These are phyloP conservation scores for Lasiodiplodia sp. DNA, from an alignment of 2,329 filamentous ascomycete genomes.

Conservation along the genomic window DNA sequence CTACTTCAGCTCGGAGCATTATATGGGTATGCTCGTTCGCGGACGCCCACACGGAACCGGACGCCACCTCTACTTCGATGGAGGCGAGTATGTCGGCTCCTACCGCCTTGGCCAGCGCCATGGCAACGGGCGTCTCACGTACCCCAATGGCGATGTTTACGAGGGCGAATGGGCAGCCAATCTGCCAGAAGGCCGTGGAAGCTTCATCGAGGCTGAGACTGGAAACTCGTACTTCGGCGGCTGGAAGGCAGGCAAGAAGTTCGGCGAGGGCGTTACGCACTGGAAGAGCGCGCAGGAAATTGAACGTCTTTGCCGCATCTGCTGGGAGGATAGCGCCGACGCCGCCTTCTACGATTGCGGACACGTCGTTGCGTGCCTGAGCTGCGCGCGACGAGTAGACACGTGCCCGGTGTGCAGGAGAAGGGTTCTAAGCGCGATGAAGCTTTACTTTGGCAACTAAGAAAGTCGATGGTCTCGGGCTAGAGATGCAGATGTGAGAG, in stretches of 20 bases:
- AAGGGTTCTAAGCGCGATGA: constrained; percentile 63
- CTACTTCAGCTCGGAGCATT: constrained; percentile 64
- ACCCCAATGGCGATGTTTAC: constrained; percentile 71
- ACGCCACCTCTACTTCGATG: constrained; percentile 59
- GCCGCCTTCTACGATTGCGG: constrained; percentile 70
- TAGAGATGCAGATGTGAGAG: neutral
- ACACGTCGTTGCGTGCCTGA: constrained; percentile 67
- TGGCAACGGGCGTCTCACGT: constrained; percentile 65
- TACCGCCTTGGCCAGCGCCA: constrained; percentile 62
- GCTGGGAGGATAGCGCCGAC: constrained; percentile 66
- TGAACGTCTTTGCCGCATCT: constrained; percentile 66
- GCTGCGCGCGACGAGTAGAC: constrained; percentile 66
- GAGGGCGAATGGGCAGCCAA: constrained; percentile 68
- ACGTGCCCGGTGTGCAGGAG: constrained; percentile 68
- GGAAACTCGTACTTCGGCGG: constrained; percentile 69
- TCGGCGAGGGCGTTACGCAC: constrained; percentile 67
- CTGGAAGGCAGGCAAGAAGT: constrained; percentile 66
- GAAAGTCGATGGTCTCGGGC: neutral
- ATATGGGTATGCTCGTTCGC: constrained; percentile 59
- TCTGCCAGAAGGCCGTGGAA: constrained; percentile 66
- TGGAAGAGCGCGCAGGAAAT: constrained; percentile 70
- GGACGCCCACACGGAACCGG: constrained; percentile 62
- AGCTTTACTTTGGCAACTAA: constrained; percentile 56
- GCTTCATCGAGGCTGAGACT: constrained; percentile 62
- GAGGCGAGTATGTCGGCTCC: constrained; percentile 63